Percentiles rank a stretch among this genome's conserved stretches.
phyloP scores from a whole-genome alignment of 805 yeast species.

The Saturnispora sanitii region DNA sequence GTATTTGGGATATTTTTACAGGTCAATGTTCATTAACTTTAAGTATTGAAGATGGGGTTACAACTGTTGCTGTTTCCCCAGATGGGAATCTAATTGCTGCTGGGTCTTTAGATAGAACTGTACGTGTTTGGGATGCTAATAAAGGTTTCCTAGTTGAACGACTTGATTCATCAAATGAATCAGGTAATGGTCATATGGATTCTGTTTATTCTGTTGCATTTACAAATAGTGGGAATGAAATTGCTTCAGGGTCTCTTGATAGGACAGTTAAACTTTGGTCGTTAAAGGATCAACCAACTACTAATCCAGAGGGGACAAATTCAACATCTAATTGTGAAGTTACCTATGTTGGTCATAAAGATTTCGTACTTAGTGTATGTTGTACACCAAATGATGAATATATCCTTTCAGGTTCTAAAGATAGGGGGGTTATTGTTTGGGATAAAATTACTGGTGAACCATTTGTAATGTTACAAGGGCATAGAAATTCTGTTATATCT shows the following conservation, averaged over 20 bases:
- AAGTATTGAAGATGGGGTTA: slow-evolving; percentile 93
- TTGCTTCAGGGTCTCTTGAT: slow-evolving; percentile 91
- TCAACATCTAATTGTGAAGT: slow-evolving; percentile 62
- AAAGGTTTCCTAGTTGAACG: slow-evolving; percentile 89
- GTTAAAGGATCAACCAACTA: slow-evolving; percentile 49
- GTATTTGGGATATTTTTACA: slow-evolving; percentile 89
- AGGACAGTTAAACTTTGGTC: slow-evolving; percentile 96
- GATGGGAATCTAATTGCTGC: slow-evolving; percentile 93
- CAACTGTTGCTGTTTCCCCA: slow-evolving; percentile 95
- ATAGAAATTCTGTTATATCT: slow-evolving; percentile 87
- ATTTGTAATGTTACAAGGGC: slow-evolving; percentile 91
- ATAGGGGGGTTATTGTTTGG: slow-evolving; percentile 96
- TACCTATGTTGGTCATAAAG: slow-evolving; percentile 92
- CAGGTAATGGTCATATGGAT: slow-evolving; percentile 90
- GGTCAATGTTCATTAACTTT: slow-evolving; percentile 85
- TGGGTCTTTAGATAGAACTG: slow-evolving; percentile 90
- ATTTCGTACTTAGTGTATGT: slow-evolving; percentile 89
- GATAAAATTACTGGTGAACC: slow-evolving; percentile 88
- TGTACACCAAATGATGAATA: slow-evolving; percentile 88
- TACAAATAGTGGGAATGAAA: slow-evolving; percentile 82
- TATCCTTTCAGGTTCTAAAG: slow-evolving; percentile 90
- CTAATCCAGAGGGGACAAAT: no score
- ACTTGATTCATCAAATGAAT: slow-evolving; percentile 78
- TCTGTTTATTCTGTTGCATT: slow-evolving; percentile 92
- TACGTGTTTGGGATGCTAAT: slow-evolving; percentile 92